These are phyloP conservation scores for Teratosphaeria viscida DNA, from an alignment of 2,329 filamentous ascomycete species.

Conservation along the genomic window DNA sequence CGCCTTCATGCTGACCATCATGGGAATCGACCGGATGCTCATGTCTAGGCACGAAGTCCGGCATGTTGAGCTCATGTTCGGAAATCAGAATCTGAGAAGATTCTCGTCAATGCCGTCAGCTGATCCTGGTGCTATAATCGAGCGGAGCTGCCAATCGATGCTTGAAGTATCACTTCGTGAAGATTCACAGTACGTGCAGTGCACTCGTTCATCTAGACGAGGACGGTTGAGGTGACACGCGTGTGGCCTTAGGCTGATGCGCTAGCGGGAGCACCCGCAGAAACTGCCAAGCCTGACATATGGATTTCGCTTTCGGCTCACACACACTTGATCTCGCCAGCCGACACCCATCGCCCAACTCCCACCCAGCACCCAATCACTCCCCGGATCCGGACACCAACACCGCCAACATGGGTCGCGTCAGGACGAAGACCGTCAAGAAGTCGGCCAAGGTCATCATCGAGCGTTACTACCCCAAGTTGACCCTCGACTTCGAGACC, in stretches of 20 bases:
- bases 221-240: too few relatives aligned
- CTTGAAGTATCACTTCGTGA: neutral
- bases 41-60: neutral
- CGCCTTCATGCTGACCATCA: neutral
- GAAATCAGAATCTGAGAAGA: neutral
- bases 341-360: neutral
- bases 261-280: neutral
- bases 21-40: neutral
- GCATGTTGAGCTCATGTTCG: neutral
- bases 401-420: slow-evolving; percentile 44
- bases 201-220: too few relatives aligned
- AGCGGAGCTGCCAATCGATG: neutral
- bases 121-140: neutral
- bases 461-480: slow-evolving; percentile 87
- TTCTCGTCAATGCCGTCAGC: neutral
- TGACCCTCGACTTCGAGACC: slow-evolving; percentile 99
- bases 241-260: neutral
- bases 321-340: neutral
- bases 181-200: neutral
- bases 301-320: neutral
- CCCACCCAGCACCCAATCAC: neutral
- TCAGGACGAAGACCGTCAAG: slow-evolving; percentile 58
- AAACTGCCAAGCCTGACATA: neutral
- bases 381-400: neutral
- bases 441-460: slow-evolving; percentile 99